A percentile compares a stretch with the other conserved stretches of the same genome.
Evolutionary conservation across 108 stramenopile genomes (phyloP).

Genomic region (Parietichytrium sp.): DNA sequence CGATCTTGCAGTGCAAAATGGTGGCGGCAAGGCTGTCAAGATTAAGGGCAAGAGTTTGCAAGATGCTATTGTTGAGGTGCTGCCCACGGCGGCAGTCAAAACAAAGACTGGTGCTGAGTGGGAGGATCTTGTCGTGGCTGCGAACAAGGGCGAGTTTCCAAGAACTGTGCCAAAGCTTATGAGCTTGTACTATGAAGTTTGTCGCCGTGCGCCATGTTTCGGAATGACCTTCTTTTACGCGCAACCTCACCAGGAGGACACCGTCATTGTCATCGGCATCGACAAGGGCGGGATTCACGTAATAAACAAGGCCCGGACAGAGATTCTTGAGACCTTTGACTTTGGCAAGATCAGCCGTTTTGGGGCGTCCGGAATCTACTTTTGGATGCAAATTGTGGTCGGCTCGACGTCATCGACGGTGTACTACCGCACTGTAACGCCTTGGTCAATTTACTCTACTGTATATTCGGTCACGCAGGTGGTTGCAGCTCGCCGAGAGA

Average conservation of each 20-base stretch:
- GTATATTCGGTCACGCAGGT: slow-evolving; percentile 16
- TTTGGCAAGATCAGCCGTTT: not conserved
- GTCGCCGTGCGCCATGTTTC: not conserved
- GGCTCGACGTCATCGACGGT: not conserved
- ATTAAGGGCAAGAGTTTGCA: not conserved
- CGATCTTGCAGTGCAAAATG: not conserved
- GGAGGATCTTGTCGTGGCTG: not conserved
- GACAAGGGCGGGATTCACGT: not conserved
- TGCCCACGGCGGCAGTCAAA: not conserved
- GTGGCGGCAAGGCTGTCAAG: not conserved
- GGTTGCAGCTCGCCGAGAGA: no score
- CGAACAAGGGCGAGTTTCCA: not conserved
- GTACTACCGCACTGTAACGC: slow-evolving; percentile 16
- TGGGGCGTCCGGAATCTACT: slow-evolving; percentile 6
- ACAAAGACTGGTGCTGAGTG: not conserved
- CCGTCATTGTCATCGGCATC: not conserved
- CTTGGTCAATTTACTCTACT: slow-evolving; percentile 10
- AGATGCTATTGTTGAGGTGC: not conserved
- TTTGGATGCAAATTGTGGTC: not conserved
- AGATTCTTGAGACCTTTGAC: not conserved
- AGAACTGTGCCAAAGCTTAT: not conserved
- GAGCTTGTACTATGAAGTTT: not conserved
- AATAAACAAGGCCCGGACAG: not conserved
- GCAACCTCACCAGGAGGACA: not conserved
- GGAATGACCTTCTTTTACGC: slow-evolving; percentile 12